Base-by-base conservation (phyloP, 2,329 filamentous ascomycete genomes). In the Coleophoma eucalyptorum region DNA sequence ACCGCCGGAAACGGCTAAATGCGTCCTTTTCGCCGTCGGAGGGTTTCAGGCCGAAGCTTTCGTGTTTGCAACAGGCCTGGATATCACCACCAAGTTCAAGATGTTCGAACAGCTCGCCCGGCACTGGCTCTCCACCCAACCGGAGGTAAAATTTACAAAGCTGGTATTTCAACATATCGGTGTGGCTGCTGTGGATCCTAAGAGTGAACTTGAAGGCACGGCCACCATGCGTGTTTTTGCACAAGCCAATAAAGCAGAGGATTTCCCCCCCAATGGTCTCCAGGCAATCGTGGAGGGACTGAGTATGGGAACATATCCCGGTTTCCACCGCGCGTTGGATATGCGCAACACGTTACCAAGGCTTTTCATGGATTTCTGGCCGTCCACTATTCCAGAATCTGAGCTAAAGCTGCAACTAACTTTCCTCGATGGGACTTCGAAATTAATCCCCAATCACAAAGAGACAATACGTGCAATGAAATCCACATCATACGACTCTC, bases 211-310 rank as follows among this genome's bases (percentile, higher is more conserved):
- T 18, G 11, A 10, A 8, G 38, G 11, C 8, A 41, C 76, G 0
- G 74, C 77, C 1, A 72, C 72, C 40, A 65, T 77, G 33, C 56
- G 73, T 31, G 62, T 74, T 47, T 68, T 77, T 56, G 68, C 70
- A 0, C 73, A 82, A 56, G 74, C 77, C 4, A n/a, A n/a, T n/a
- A 67, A 48, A 64, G 64, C 44, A n/a, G 68, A 60, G 37, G 59
- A 57, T 46, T 52, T 61, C 19, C 63, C 66, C 0, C 45, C 55
- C 3, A 69, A 66, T 31, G 74, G 75, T 54, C 65, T 66, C 16
- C 57, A 67, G n/a, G 66, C 67, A 11, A 66, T 67, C 40, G 62
- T 65, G 43, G 69, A 73, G 46, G 64, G 64, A 37, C 68, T 72
- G 48, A n/a, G n/a, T n/a, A 71, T 73, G 63, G n/a, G n/a, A n/a